Base-by-base conservation (phyloP, 1,284 basidiomycete species). In the Ganoderma meredithae region DNA sequence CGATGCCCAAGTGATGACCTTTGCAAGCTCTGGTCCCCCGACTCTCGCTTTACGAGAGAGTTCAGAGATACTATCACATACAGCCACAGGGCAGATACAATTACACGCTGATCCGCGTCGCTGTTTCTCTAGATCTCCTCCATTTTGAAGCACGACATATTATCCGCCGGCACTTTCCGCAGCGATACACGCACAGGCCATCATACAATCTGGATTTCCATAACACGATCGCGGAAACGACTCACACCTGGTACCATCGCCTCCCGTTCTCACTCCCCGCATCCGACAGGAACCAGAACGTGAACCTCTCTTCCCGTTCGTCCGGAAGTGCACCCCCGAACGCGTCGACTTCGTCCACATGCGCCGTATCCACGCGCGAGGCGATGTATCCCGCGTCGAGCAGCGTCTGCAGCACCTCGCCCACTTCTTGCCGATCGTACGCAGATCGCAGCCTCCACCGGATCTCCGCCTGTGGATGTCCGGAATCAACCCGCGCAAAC, bases 401-500 rank as follows among this genome's bases (percentile, higher is more conserved):
- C 63, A 96, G 80, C 69, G 86, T 84, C 43, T 82, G 80, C 62
- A 95, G 76, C 27, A 94, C 72, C 25, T 95, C 93, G 64, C 84
- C 81, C 43, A 92, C 79, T 77, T 96, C 94, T 72, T 91, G 88
- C 66, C 91, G 84, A 76, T 96, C 94, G 70, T 95, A 92, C 36
- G 90, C 85, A 13, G 83, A 79, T 65, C 86, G 82, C 63, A 95
- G 80, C 67, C 89, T 84, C 86, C 88, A 90, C 65, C 88, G 85
- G 62, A 95, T 79, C 73, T 90, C 88, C 19, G 82, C 80, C 93
- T 95, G 71, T 55, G 13, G 40, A 63, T 61, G 36, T 31, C 33
- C 61, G 52, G 13, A 7, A 19, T 40, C 13, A 60, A 7, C 39
- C n/a, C 41, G 22, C 25, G 39, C 39, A 2, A 39, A 39, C 5